Base-by-base conservation (phyloP, 495 filamentous ascomycete species). In the Xylaria grammica region DNA sequence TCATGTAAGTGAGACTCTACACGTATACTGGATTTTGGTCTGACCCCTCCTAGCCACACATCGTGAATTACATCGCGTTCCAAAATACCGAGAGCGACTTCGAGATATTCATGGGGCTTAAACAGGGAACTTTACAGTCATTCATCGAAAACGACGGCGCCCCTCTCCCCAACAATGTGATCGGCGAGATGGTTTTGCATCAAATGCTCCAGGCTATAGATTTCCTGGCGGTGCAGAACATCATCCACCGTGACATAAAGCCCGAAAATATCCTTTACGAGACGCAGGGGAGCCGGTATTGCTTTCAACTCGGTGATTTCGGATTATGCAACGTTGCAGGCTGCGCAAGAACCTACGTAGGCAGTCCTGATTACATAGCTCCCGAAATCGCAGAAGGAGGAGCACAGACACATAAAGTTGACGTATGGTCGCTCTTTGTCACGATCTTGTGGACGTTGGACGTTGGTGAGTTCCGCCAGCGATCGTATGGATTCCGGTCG, bases 171-270 rank as follows among this genome's bases (percentile, higher is more conserved):
- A 8, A 20, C 10, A 13, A 32, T 10, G n/a, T 32, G 0, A 11
- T 36, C 24, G 30, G 29, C 32, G 7, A 5, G 9, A 19, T 17
- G 9, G 32, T 8, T 30, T 38, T 27, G n/a, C 38, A 59, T 44
- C 67, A 75, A 22, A 71, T 75, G 45, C 67, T 75, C 9, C 40
- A 52, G 11, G 70, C 68, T 0, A 53, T 75, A 0, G 68, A 73
- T 54, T 71, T 62, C 45, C 55, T 75, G 1, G 53, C 51, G 0
- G 20, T 2, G 13, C 3, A 87, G 67, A 82, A 84, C 20, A 86
- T 91, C 60, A 85, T 90, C 52, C 89, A 92, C 70, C 78, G 89
- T 24, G 90, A 92, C 75, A 75, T 91, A 53, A 92, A 92, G 73
- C 90, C 90, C 0, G 86, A 89, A 65, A 92, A 92, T 69, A 86